Percentiles rank a stretch among this genome's conserved stretches.
Evolutionary conservation across 495 filamentous ascomycete genomes (phyloP).

Genomic region (Talaromyces liani): DNA sequence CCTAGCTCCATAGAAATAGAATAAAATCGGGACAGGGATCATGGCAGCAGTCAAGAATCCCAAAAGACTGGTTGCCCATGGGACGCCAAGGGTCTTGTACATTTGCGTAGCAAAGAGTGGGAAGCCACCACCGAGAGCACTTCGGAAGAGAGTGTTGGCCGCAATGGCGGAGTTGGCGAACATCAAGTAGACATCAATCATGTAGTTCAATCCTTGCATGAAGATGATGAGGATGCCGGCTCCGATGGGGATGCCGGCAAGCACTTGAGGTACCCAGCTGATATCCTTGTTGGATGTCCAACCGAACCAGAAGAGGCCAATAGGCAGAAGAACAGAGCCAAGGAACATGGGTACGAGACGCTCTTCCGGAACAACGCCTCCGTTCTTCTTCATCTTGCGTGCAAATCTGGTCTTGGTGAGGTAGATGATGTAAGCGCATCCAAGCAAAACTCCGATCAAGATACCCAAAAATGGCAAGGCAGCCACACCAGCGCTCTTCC

Average conservation of each 20-base stretch:
- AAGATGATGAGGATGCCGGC: slow-evolving; percentile 50
- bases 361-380: slow-evolving; percentile 48
- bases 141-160: slow-evolving; percentile 61
- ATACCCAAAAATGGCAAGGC: slow-evolving; percentile 55
- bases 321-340: slow-evolving; percentile 46
- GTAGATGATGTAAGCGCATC: slow-evolving; percentile 38
- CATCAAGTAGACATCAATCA: slow-evolving; percentile 56
- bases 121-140: slow-evolving; percentile 56
- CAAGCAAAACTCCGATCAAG: slow-evolving; percentile 46
- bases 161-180: slow-evolving; percentile 56
- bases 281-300: slow-evolving; percentile 46
- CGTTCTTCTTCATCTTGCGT: slow-evolving; percentile 38
- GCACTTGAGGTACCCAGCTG: slow-evolving; percentile 41
- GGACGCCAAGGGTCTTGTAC: slow-evolving; percentile 55
- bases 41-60: slow-evolving; percentile 57
- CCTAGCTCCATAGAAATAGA: slow-evolving; percentile 60
- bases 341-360: slow-evolving; percentile 53
- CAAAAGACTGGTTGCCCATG: slow-evolving; percentile 57
- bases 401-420: slow-evolving; percentile 46
- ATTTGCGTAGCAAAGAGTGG: slow-evolving; percentile 56
- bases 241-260: slow-evolving; percentile 44
- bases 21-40: slow-evolving; percentile 63
- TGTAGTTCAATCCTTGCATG: slow-evolving; percentile 55
- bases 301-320: slow-evolving; percentile 58
- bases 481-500: slow-evolving; percentile 39